Conservation (phyloP, 352 stramenopile species). For the Pythium aquatile region DNA sequence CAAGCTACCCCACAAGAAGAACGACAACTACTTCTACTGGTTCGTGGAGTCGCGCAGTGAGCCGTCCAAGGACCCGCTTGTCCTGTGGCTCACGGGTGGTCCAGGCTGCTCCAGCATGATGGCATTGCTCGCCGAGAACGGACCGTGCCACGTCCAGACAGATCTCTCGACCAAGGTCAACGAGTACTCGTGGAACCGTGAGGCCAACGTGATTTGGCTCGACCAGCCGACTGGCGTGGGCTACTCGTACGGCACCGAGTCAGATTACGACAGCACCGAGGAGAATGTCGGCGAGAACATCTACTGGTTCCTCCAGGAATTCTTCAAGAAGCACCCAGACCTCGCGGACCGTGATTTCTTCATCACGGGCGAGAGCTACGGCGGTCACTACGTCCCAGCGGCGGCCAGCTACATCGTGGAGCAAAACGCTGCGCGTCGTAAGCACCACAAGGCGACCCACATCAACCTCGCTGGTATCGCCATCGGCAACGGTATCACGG, state of each 20-base stretch:
- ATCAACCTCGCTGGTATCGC: conserved; percentile 64
- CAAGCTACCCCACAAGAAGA: conserved; percentile 43
- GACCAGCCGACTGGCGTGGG: conserved; percentile 40
- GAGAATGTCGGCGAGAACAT: conserved; percentile 46
- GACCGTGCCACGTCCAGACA: conserved; percentile 43
- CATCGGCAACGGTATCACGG: conserved; percentile 73
- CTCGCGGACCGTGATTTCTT: conserved; percentile 43
- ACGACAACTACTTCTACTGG: conserved; percentile 74
- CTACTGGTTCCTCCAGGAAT: conserved; percentile 57
- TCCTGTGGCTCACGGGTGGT: conserved; percentile 63
- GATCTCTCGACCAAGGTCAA: conserved; percentile 40
- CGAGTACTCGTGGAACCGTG: conserved; percentile 42
- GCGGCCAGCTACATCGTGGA: conserved; percentile 43
- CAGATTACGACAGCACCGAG: conserved; percentile 42
- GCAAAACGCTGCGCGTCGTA: conserved; percentile 21
- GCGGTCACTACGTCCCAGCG: conserved; percentile 50
- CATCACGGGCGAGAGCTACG: conserved; percentile 59
- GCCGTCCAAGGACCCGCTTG: conserved; percentile 38
- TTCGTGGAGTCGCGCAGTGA: conserved; percentile 47
- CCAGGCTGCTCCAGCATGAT: conserved; percentile 41
- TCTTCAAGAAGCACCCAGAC: conserved; percentile 45
- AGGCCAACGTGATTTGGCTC: conserved; percentile 56
- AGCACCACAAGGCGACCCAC: conserved; percentile 28
- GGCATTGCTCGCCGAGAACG: conserved; percentile 52
- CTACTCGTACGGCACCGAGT: conserved; percentile 37